A percentile compares a stretch with the other conserved stretches of the same genome.
phyloP scores from a whole-genome alignment of 106 monocot genomes.

The Acorus gramineus region DNA sequence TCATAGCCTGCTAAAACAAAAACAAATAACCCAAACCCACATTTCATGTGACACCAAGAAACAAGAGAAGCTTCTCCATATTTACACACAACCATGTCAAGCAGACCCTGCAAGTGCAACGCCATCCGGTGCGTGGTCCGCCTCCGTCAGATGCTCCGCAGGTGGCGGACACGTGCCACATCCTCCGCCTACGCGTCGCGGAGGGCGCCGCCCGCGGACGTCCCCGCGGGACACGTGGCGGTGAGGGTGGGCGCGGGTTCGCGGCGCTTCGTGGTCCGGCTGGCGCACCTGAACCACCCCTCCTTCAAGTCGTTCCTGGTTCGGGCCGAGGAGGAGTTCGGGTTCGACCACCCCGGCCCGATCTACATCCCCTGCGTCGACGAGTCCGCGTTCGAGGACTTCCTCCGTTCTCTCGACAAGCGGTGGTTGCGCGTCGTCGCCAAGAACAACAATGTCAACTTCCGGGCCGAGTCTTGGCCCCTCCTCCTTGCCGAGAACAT shows the following conservation, averaged over 20 bases:
- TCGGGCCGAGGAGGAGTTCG: conserved; percentile 23
- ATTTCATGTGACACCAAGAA: too few species aligned
- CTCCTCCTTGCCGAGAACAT: too few species aligned
- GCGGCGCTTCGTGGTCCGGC: conserved; percentile 15
- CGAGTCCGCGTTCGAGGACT: conserved; percentile 17
- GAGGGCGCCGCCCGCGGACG: conserved; percentile 6
- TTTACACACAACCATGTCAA: too few species aligned
- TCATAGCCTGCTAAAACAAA: too few species aligned
- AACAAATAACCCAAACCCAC: too few species aligned
- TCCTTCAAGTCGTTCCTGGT: conserved; percentile 14
- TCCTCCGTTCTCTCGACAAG: conserved; percentile 5
- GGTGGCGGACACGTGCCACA: conserved; percentile 11
- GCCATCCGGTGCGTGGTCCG: conserved; percentile 15
- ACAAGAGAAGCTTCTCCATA: too few species aligned
- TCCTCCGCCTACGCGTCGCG: not conserved
- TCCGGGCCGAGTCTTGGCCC: too few species aligned
- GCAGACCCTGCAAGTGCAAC: conserved; percentile 5
- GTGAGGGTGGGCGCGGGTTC: conserved; percentile 14
- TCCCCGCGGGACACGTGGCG: conserved; percentile 19
- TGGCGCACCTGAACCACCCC: conserved; percentile 24
- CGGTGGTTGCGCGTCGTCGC: too few species aligned
- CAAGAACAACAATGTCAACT: too few species aligned
- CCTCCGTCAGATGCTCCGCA: conserved; percentile 21
- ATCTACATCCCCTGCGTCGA: conserved; percentile 21
- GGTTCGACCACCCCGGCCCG: conserved; percentile 19